phyloP scores from a whole-genome alignment of 768 basidiomycete species.

The Porpolomopsis calyptriformis region DNA sequence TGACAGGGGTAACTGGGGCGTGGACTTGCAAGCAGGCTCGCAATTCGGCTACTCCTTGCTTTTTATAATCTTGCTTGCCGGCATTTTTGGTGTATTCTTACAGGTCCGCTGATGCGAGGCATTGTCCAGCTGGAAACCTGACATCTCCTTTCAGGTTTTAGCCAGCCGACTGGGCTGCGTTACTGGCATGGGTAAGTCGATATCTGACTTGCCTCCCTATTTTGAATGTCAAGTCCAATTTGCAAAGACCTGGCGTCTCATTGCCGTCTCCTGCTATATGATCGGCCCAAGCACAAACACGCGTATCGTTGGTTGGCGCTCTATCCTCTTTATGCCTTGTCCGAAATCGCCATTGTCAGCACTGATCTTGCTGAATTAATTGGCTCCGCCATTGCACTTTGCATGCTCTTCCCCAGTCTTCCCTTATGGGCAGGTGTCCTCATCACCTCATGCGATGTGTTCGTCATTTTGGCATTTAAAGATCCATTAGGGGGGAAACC shows the following conservation, averaged over 20 bases:
- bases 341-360: slow-evolving; percentile 64
- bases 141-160: slow-evolving; percentile 6
- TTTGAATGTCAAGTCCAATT: not conserved
- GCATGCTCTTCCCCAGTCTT: slow-evolving; percentile 59
- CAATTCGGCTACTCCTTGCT: slow-evolving; percentile 78
- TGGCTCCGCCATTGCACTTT: slow-evolving; percentile 72
- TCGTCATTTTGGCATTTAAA: slow-evolving; percentile 58
- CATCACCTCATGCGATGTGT: slow-evolving; percentile 57
- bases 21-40: slow-evolving; percentile 81
- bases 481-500: slow-evolving; percentile 61
- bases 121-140: not conserved
- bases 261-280: slow-evolving; percentile 53
- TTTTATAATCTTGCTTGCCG: slow-evolving; percentile 76
- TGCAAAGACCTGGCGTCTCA: slow-evolving; percentile 40
- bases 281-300: slow-evolving; percentile 47
- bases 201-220: not conserved
- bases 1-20: slow-evolving; percentile 76
- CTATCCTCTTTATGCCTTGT: slow-evolving; percentile 53
- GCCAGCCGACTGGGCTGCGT: slow-evolving; percentile 72
- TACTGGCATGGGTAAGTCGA: slow-evolving; percentile 57
- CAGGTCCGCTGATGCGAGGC: slow-evolving; percentile 41
- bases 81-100: slow-evolving; percentile 71
- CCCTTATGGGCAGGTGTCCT: slow-evolving; percentile 64
- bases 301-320: slow-evolving; percentile 49
- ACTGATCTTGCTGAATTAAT: slow-evolving; percentile 78